These are phyloP conservation scores for Leccinum imitatum DNA, from an alignment of 768 basidiomycete species.

Conservation along the genomic window DNA sequence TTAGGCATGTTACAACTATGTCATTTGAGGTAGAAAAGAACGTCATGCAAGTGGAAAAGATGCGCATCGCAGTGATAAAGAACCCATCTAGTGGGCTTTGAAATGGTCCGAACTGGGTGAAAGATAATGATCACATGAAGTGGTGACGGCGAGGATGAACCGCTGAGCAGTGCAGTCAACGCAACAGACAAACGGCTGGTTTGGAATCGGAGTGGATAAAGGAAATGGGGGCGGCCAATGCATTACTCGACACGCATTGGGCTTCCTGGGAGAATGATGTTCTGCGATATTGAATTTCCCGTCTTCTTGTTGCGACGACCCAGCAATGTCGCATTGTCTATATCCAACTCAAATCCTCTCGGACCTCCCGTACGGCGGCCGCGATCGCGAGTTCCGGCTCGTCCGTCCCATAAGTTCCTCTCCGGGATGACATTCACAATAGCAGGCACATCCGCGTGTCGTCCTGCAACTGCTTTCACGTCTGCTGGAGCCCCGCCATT, in stretches of 20 bases:
- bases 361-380: slow-evolving; percentile 35
- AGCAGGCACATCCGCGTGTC: slow-evolving; percentile 8
- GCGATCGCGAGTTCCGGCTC: slow-evolving; percentile 69
- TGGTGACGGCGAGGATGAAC: not conserved
- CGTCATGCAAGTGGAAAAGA: slow-evolving; percentile 11
- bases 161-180: not conserved
- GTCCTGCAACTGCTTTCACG: slow-evolving; percentile 15
- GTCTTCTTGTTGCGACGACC: slow-evolving; percentile 60
- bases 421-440: slow-evolving; percentile 20
- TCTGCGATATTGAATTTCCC: slow-evolving; percentile 37
- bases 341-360: slow-evolving; percentile 76
- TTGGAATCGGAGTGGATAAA: not conserved
- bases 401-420: slow-evolving; percentile 50
- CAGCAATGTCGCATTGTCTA: slow-evolving; percentile 84
- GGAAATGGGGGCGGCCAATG: not conserved
- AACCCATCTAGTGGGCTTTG: not conserved
- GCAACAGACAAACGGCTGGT: not conserved
- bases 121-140: not conserved
- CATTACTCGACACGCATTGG: slow-evolving; percentile 33
- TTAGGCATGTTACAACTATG: slow-evolving; percentile 14
- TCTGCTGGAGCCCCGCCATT: slow-evolving; percentile 7
- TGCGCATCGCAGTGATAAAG: slow-evolving; percentile 12
- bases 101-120: slow-evolving; percentile 2
- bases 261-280: slow-evolving; percentile 26
- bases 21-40: slow-evolving; percentile 8